Percentiles rank a stretch among this genome's conserved stretches.
These are phyloP conservation scores for Coniella lustricola DNA, from an alignment of 2,329 filamentous ascomycete genomes.

Conservation along the genomic window DNA sequence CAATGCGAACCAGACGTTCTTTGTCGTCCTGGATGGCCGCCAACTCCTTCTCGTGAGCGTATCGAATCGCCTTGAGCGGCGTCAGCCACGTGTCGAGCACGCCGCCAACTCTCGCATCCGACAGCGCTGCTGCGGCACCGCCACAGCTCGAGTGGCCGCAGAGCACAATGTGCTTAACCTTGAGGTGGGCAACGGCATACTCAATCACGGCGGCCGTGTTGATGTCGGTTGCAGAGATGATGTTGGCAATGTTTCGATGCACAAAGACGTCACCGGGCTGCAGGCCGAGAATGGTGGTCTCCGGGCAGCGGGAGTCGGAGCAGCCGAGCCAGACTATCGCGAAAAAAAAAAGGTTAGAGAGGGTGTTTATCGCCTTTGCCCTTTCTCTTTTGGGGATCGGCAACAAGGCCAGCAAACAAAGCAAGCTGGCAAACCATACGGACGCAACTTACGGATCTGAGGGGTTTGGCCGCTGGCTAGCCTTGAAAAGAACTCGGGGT, in stretches of 20 bases:
- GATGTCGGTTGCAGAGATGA: slow-evolving; percentile 68
- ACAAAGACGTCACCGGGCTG: slow-evolving; percentile 81
- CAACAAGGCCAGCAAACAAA: not conserved
- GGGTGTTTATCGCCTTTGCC: not conserved
- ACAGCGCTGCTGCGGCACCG: slow-evolving; percentile 54
- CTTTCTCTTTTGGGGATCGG: not conserved
- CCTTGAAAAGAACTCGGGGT: slow-evolving; percentile 64
- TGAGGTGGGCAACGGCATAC: slow-evolving; percentile 66
- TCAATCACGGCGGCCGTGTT: slow-evolving; percentile 70
- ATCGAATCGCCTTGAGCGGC: slow-evolving; percentile 39
- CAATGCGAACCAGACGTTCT: slow-evolving; percentile 53
- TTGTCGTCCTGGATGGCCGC: slow-evolving; percentile 44
- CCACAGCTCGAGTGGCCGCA: slow-evolving; percentile 64
- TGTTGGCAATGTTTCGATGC: slow-evolving; percentile 86
- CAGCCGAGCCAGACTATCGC: slow-evolving; percentile 72
- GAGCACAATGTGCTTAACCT: slow-evolving; percentile 63
- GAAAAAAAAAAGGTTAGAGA: not conserved
- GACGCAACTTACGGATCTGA: slow-evolving; percentile 44
- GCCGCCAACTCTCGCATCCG: slow-evolving; percentile 40
- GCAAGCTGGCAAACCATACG: not conserved
- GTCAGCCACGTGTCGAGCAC: slow-evolving; percentile 50
- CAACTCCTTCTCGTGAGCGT: slow-evolving; percentile 48
- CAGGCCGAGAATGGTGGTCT: slow-evolving; percentile 72
- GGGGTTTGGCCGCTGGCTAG: slow-evolving; percentile 62
- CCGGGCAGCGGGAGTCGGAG: slow-evolving; percentile 77